A percentile compares a stretch with the other conserved stretches of the same genome.
Conservation (phyloP, 495 filamentous ascomycete species). For the Pyrenula aspistea region DNA sequence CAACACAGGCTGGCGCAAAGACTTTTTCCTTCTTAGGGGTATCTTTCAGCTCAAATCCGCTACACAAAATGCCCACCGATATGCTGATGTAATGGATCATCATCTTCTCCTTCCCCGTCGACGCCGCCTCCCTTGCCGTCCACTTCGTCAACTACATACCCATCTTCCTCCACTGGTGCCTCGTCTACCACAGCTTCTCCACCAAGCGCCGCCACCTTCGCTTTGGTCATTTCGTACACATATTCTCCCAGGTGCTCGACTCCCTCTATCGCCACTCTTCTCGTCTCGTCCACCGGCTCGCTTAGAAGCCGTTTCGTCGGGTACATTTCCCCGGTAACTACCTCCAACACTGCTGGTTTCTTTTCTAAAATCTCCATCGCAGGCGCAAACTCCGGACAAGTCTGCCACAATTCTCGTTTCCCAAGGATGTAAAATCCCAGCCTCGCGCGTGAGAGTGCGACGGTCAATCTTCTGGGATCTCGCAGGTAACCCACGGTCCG, state of each 20-base stretch:
- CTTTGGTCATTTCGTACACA: conserved; percentile 91
- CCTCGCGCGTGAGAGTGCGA: conserved; percentile 89
- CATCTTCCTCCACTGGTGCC: conserved; percentile 25
- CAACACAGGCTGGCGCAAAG: too few relatives aligned
- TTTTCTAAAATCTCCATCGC: conserved; percentile 66
- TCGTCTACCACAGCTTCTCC: conserved; percentile 23
- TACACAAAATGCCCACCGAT: neutral
- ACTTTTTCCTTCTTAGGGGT: too few relatives aligned
- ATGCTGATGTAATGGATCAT: conserved; percentile 27
- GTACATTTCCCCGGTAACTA: conserved; percentile 79
- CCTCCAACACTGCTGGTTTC: conserved; percentile 63
- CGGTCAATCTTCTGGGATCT: conserved; percentile 86
- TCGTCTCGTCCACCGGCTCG: conserved; percentile 41
- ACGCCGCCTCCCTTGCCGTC: conserved; percentile 31
- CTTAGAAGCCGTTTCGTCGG: conserved; percentile 50
- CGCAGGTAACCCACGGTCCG: conserved; percentile 85
- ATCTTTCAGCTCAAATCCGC: too few relatives aligned
- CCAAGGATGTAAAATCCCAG: conserved; percentile 90
- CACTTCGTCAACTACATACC: conserved; percentile 17
- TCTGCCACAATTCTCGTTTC: conserved; percentile 77
- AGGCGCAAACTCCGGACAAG: conserved; percentile 75
- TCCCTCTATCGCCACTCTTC: conserved; percentile 57
- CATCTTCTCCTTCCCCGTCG: conserved; percentile 22
- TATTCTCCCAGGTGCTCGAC: conserved; percentile 95
- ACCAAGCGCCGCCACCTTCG: conserved; percentile 57